Evolutionary conservation across 2,329 filamentous ascomycete species (phyloP), one percentile per base, ranked within the genome.

Genomic region (Hortaea werneckii): DNA sequence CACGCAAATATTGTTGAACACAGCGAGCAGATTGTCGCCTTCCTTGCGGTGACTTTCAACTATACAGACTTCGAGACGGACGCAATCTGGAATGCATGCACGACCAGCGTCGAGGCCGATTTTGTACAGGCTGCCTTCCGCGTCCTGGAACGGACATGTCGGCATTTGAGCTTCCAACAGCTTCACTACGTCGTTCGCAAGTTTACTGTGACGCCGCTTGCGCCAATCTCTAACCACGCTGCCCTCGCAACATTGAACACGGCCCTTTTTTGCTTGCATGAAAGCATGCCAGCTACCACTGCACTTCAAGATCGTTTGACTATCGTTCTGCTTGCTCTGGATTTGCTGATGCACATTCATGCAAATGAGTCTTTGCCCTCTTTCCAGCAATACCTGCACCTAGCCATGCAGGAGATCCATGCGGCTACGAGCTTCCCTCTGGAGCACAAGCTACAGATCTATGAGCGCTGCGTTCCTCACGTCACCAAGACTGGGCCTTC

Each of bases 1-100:
- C 92, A 96, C 59, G 87, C 89, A 1, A 88, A 95, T 59, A 79
- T 96, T 44, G 92, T 94, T 13, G 74, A 77, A 32, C 80, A 88
- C 54, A 86, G 86, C 58, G 75, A 77, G 37, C 94, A 95, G 52
- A 85, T 96, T 44, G 73, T 95, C 41, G 86, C 86, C 1, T 96
- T 96, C 58, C 72, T 96, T 43, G 77, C 87, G 20, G 84, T 92
- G 10, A 92, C 86, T 0, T 74, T 75, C 44, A 82, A 79, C 10
- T 95, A 90, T 64, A 78, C 76, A 0, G 65, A 79, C 30, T 67
- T 75, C 13, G 83, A 94, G 58, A 85, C 85, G 1, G 84, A 95
- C 58, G 75, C 78, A 11, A 78, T 95, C 50, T 96, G 90, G 90
- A 79, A 82, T 49, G 86, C 86, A 0, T 80, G 95, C 42, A 82